Percentiles rank a stretch among this genome's conserved stretches.
Conservation (phyloP, 2,329 filamentous ascomycete genomes). For the Ceratocystiopsis brevicomis region DNA sequence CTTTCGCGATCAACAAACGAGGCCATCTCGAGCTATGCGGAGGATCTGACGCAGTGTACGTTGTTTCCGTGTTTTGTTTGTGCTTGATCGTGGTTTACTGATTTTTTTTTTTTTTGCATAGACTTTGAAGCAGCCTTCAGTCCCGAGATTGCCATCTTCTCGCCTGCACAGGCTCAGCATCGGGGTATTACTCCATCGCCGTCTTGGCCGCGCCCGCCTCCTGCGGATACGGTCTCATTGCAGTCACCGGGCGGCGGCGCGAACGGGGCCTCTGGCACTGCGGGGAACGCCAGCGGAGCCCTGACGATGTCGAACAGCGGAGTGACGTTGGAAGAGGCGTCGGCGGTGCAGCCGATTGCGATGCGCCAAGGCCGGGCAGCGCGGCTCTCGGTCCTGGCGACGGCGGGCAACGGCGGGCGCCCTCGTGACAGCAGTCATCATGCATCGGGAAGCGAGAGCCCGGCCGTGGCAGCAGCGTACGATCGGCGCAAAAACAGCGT, state of each 20-base stretch:
- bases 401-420: conserved; percentile 17
- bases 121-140: conserved; percentile 45
- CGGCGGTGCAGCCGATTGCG: conserved; percentile 30
- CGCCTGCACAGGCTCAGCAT: conserved; percentile 23
- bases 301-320: conserved; percentile 3
- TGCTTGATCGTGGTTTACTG: neutral
- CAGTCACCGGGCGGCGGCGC: conserved; percentile 12
- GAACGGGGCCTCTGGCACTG: conserved; percentile 13
- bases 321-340: conserved; percentile 24
- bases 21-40: conserved; percentile 33
- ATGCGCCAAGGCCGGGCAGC: conserved; percentile 30
- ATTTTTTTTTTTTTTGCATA: conserved; percentile 12
- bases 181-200: conserved; percentile 23
- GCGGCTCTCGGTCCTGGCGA: conserved; percentile 37
- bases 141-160: conserved; percentile 44
- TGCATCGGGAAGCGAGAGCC: neutral
- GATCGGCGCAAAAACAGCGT: conserved; percentile 7
- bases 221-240: conserved; percentile 15
- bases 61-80: conserved; percentile 8
- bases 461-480: conserved; percentile 1
- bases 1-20: conserved; percentile 46
- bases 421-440: conserved; percentile 7
- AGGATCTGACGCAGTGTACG: conserved; percentile 48
- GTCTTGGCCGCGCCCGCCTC: conserved; percentile 31
- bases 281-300: conserved; percentile 15